A percentile compares a stretch with the other conserved stretches of the same genome.
These are phyloP conservation scores for Suillus discolor DNA, from an alignment of 768 basidiomycete species.

Conservation along the genomic window DNA sequence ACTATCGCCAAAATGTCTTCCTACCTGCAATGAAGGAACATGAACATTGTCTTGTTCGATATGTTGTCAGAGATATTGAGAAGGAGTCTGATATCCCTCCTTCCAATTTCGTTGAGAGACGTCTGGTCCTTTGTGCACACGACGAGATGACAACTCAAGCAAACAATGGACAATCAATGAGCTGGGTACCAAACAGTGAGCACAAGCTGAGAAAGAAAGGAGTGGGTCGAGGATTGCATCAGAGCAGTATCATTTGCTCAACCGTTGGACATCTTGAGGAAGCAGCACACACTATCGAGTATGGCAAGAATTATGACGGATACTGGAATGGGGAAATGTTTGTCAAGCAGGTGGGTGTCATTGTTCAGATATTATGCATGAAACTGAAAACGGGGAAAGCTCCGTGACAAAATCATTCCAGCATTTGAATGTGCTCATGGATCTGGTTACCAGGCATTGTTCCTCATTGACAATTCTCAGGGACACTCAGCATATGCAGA, in stretches of 20 bases:
- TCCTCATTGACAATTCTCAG: constrained; percentile 28
- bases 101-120: constrained; percentile 21
- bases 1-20: constrained; percentile 22
- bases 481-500: constrained; percentile 27
- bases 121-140: constrained; percentile 29
- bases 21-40: constrained; percentile 24
- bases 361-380: constrained; percentile 18
- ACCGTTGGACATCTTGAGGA: constrained; percentile 34
- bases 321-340: constrained; percentile 36
- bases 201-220: constrained; percentile 41
- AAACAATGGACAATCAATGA: constrained; percentile 35
- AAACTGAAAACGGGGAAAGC: constrained; percentile 8
- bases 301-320: constrained; percentile 48
- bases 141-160: constrained; percentile 45
- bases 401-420: constrained; percentile 12
- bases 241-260: constrained; percentile 39
- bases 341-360: constrained; percentile 24
- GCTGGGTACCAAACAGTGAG: constrained; percentile 39
- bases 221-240: constrained; percentile 39
- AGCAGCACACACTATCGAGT: constrained; percentile 39
- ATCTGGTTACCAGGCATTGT: constrained; percentile 20
- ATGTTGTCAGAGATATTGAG: constrained; percentile 18
- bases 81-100: constrained; percentile 7
- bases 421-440: constrained; percentile 20
- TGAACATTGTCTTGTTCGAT: constrained; percentile 8